A percentile compares a stretch with the other conserved stretches of the same genome.
These are phyloP conservation scores for Aspergillus bridgeri DNA, from an alignment of 495 filamentous ascomycete species.

Conservation along the genomic window DNA sequence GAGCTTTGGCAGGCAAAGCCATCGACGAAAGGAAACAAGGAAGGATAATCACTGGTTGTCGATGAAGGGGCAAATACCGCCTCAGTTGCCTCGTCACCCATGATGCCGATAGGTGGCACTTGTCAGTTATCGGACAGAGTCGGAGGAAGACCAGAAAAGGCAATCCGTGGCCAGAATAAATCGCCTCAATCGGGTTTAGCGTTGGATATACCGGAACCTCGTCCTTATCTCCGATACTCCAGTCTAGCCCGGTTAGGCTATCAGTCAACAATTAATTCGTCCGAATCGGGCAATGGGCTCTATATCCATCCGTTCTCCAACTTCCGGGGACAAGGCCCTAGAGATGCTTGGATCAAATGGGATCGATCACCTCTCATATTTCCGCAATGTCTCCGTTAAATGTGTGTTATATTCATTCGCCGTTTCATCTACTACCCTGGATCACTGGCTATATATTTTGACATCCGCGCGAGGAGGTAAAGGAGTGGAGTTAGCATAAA, in stretches of 20 bases:
- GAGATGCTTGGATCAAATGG: too few species aligned
- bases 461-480: too few species aligned
- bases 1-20: background rate
- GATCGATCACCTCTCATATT: too few species aligned
- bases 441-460: too few species aligned
- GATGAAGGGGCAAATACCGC: background rate
- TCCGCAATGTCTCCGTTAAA: too few species aligned
- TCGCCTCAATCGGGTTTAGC: background rate
- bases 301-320: too few species aligned
- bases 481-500: too few species aligned
- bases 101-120: background rate
- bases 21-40: background rate
- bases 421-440: too few species aligned
- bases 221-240: background rate
- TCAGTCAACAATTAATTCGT: background rate
- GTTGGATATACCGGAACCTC: background rate
- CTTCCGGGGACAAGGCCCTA: too few species aligned
- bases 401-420: too few species aligned
- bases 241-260: background rate
- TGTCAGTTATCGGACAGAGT: background rate
- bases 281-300: background rate
- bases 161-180: background rate
- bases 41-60: background rate
- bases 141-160: background rate
- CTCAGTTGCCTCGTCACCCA: background rate